Evolutionary conservation across 2,329 filamentous ascomycete genomes (phyloP).

Genomic region (Colletotrichum destructivum): DNA sequence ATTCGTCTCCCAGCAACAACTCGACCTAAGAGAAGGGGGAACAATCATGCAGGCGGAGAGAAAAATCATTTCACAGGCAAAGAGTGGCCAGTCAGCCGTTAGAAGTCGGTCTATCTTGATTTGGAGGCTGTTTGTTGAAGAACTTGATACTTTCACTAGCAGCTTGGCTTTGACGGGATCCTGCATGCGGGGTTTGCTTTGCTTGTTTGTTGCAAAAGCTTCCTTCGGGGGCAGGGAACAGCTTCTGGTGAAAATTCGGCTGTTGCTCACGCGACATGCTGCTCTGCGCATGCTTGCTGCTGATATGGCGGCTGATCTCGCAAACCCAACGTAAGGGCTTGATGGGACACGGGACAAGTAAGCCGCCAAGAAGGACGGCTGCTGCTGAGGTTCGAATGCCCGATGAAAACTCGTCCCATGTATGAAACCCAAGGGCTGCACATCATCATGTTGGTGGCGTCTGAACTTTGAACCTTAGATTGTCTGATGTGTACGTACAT

Average conservation of each 20-base stretch:
- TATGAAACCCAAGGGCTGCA: slow-evolving; percentile 39
- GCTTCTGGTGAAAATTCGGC: slow-evolving; percentile 12
- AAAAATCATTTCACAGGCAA: too few relatives aligned
- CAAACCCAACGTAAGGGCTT: neutral
- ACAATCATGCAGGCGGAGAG: neutral
- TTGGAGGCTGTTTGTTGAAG: neutral
- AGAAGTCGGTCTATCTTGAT: neutral
- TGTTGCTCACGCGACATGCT: slow-evolving; percentile 36
- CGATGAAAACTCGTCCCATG: slow-evolving; percentile 33
- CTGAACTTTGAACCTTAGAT: slow-evolving; percentile 35
- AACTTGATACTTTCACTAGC: neutral
- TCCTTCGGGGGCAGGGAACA: slow-evolving; percentile 21
- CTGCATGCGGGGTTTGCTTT: slow-evolving; percentile 14
- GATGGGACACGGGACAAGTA: slow-evolving; percentile 6
- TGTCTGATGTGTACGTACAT: slow-evolving; percentile 14
- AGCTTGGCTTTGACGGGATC: slow-evolving; percentile 25
- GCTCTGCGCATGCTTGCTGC: slow-evolving; percentile 4
- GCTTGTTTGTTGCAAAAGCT: slow-evolving; percentile 25
- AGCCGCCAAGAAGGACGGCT: slow-evolving; percentile 13
- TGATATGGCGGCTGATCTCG: slow-evolving; percentile 2
- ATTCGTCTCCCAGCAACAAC: slow-evolving; percentile 17
- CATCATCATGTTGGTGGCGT: slow-evolving; percentile 41
- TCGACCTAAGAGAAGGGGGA: neutral
- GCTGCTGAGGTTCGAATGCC: slow-evolving; percentile 32
- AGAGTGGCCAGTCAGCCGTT: neutral